These are phyloP conservation scores for Citrus medica DNA, from an alignment of 345 rosid genomes.

Conservation along the genomic window DNA sequence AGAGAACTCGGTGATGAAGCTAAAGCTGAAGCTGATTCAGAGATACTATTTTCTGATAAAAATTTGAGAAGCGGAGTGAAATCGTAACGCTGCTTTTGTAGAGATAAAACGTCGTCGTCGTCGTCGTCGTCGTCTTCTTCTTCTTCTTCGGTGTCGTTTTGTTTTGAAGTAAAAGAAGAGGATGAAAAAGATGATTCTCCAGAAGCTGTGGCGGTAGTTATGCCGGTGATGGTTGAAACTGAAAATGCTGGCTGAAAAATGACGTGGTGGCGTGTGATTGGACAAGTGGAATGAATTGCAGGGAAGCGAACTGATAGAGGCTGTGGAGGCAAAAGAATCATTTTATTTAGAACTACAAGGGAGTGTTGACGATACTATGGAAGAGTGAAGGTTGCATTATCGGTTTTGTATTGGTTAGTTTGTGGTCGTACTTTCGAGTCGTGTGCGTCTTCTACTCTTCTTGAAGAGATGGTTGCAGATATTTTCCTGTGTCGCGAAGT, in stretches of 20 bases:
- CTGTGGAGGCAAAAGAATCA: conserved; percentile 51
- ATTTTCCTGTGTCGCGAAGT: neutral
- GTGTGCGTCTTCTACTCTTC: neutral
- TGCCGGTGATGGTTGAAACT: conserved; percentile 6
- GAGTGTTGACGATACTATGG: neutral
- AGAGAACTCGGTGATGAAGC: conserved; percentile 44
- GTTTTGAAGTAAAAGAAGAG: conserved; percentile 17
- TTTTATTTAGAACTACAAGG: neutral
- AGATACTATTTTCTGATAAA: conserved; percentile 41
- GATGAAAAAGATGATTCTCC: conserved; percentile 10
- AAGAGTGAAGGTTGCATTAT: neutral
- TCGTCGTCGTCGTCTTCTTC: neutral
- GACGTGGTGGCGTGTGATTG: conserved; percentile 32
- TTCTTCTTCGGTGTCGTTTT: conserved; percentile 13
- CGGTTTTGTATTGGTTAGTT: conserved; percentile 1
- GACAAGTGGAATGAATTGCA: conserved; percentile 25
- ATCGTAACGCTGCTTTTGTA: conserved; percentile 63
- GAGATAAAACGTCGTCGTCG: conserved; percentile 39
- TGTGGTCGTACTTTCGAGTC: conserved; percentile 5
- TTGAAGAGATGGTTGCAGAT: neutral
- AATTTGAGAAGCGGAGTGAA: conserved; percentile 77
- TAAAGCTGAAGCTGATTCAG: conserved; percentile 24
- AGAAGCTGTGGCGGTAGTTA: neutral
- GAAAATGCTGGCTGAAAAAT: conserved; percentile 32
- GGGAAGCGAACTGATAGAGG: conserved; percentile 48